Conservation (phyloP, 179 eudicot species). For the Sideroxylon spinosum region DNA sequence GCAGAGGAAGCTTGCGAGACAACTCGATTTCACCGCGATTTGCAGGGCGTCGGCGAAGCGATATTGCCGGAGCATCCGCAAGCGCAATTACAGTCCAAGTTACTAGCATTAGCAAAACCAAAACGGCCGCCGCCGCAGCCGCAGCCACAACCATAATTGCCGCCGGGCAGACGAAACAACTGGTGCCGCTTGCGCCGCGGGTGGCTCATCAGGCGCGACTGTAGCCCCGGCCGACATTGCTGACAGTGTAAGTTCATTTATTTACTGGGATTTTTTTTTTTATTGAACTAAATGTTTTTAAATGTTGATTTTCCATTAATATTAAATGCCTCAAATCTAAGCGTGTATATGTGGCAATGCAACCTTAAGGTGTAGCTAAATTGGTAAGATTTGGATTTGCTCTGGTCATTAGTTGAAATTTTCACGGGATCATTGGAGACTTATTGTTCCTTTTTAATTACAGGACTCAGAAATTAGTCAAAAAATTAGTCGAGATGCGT, state of each 20-base stretch:
- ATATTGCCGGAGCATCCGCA: slow-evolving; percentile 35
- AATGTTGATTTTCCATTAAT: no score
- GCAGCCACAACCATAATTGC: slow-evolving; percentile 18
- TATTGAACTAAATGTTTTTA: no score
- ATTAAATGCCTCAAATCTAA: no score
- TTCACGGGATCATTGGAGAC: no score
- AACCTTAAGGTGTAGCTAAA: no score
- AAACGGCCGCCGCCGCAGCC: slow-evolving; percentile 13
- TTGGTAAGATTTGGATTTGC: no score
- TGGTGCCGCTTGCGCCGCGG: not conserved
- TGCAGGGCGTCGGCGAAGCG: slow-evolving; percentile 23
- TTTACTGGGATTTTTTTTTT: no score
- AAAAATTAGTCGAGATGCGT: no score
- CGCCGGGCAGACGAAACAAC: slow-evolving; percentile 9
- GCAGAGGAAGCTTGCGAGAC: slow-evolving; percentile 47
- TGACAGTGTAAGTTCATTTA: slow-evolving; percentile 24
- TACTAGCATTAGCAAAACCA: slow-evolving; percentile 20
- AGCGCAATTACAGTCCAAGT: slow-evolving; percentile 23
- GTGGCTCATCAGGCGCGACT: slow-evolving; percentile 9
- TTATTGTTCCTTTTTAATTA: no score
- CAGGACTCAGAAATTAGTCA: no score
- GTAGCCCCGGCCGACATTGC: slow-evolving; percentile 21
- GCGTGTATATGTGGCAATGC: no score
- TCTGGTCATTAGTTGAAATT: no score
- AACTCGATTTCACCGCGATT: slow-evolving; percentile 49